Evolutionary conservation across 2,329 filamentous ascomycete genomes (phyloP).

Genomic region (Penicillium thymicola): DNA sequence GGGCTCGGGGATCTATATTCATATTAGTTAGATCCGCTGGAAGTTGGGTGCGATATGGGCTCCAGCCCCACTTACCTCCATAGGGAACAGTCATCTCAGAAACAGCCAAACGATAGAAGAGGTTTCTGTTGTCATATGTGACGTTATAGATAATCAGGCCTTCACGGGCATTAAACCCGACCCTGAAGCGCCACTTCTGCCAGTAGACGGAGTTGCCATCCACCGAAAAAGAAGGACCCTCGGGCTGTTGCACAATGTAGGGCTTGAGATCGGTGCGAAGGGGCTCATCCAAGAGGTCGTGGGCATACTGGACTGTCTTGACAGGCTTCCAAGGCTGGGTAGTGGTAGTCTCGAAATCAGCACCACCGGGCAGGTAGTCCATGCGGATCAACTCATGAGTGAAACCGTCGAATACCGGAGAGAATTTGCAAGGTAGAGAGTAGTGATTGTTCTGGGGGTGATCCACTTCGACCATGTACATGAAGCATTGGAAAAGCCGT

Average conservation of each 20-base stretch:
- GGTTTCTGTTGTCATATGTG: slow-evolving; percentile 58
- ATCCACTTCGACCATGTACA: slow-evolving; percentile 37
- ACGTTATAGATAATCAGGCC: slow-evolving; percentile 68
- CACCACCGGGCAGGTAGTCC: slow-evolving; percentile 66
- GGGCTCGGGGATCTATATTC: slow-evolving; percentile 62
- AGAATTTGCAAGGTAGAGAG: slow-evolving; percentile 37
- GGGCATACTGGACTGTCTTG: slow-evolving; percentile 51
- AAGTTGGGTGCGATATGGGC: not conserved
- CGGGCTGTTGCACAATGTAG: slow-evolving; percentile 61
- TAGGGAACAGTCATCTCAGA: slow-evolving; percentile 62
- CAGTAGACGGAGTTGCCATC: slow-evolving; percentile 58
- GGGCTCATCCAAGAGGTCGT: slow-evolving; percentile 63
- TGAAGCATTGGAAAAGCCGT: slow-evolving; percentile 41
- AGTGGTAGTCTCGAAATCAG: slow-evolving; percentile 56
- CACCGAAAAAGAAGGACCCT: slow-evolving; percentile 61
- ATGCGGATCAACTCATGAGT: slow-evolving; percentile 66
- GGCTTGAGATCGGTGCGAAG: slow-evolving; percentile 62
- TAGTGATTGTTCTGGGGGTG: slow-evolving; percentile 40
- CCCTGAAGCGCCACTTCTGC: slow-evolving; percentile 64
- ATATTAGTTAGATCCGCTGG: slow-evolving; percentile 28
- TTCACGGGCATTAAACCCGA: slow-evolving; percentile 62
- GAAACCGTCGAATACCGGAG: slow-evolving; percentile 53
- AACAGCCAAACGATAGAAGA: slow-evolving; percentile 65
- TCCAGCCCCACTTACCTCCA: slow-evolving; percentile 29
- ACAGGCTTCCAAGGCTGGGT: slow-evolving; percentile 57